Conservation (phyloP, 768 basidiomycete genomes). For the Trametes punicea region DNA sequence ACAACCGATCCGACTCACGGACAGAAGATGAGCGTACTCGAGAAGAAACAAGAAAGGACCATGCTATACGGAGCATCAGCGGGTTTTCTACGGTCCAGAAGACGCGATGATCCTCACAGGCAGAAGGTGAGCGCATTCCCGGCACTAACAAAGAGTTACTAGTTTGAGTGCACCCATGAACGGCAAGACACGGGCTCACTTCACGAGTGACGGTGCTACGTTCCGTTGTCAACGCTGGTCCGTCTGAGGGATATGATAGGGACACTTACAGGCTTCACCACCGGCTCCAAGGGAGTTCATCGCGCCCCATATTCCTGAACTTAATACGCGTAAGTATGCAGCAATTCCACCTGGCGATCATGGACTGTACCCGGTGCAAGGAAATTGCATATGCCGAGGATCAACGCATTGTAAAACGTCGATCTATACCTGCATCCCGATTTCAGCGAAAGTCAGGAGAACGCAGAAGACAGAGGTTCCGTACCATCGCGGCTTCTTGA, state of each 20-base stretch:
- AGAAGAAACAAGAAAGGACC: conserved; percentile 10
- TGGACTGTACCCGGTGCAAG: conserved; percentile 5
- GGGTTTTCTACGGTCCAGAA: background rate
- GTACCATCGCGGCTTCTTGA: conserved; percentile 8
- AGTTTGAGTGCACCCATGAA: too few relatives aligned
- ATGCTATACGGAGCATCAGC: background rate
- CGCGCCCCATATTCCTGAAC: conserved; percentile 7
- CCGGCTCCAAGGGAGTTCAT: conserved; percentile 11
- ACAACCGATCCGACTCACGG: too few relatives aligned
- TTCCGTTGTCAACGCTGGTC: background rate
- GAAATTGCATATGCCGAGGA: conserved; percentile 9
- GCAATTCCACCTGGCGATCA: background rate
- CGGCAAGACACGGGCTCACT: too few relatives aligned
- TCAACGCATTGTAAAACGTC: conserved; percentile 12
- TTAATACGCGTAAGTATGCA: background rate
- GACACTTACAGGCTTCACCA: conserved; percentile 5
- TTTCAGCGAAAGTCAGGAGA: background rate
- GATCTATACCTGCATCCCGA: background rate
- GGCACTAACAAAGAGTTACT: too few relatives aligned
- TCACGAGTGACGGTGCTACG: background rate
- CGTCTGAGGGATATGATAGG: background rate
- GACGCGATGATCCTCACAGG: background rate
- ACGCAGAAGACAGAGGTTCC: background rate
- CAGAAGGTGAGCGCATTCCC: conserved; percentile 10
- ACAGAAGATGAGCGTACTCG: conserved; percentile 3